Evolutionary conservation across 768 basidiomycete species (phyloP).

Genomic region (Leccinum variicolor): DNA sequence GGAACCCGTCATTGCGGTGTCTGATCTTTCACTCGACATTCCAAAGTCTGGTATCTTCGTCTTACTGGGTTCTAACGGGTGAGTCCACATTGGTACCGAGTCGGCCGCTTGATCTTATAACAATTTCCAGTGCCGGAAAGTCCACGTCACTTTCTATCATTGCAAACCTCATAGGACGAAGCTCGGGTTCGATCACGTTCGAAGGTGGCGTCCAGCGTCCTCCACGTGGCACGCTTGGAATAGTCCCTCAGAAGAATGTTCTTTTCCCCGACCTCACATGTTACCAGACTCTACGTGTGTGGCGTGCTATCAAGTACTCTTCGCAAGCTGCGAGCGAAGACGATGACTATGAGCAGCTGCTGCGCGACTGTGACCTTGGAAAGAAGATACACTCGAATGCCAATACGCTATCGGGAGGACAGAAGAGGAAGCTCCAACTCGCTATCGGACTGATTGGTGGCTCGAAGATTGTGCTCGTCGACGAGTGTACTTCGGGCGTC

Average conservation of each 20-base stretch:
- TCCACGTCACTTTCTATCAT: constrained; percentile 69
- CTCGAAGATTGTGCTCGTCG: constrained; percentile 62
- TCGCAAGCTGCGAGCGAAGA: constrained; percentile 35
- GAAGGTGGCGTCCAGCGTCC: constrained; percentile 53
- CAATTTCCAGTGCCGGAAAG: constrained; percentile 61
- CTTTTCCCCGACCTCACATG: constrained; percentile 75
- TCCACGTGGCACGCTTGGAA: constrained; percentile 64
- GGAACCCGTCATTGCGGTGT: constrained; percentile 55
- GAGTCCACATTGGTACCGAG: background rate
- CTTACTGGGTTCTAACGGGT: constrained; percentile 71
- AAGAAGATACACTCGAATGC: constrained; percentile 67
- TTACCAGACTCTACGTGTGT: constrained; percentile 67
- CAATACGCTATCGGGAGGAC: constrained; percentile 68
- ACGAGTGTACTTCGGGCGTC: constrained; percentile 76
- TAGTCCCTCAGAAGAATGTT: constrained; percentile 83
- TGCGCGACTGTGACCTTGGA: constrained; percentile 71
- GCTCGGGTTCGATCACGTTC: constrained; percentile 53
- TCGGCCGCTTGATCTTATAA: background rate
- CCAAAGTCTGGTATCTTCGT: constrained; percentile 77
- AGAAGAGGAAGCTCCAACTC: constrained; percentile 81
- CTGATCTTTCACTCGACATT: constrained; percentile 63
- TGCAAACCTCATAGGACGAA: constrained; percentile 57
- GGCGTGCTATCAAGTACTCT: constrained; percentile 71
- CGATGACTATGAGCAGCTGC: constrained; percentile 61
- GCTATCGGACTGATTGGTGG: constrained; percentile 78